These are phyloP conservation scores for Leishmania braziliensis DNA, from an alignment of 208 protist genomes.

Conservation along the genomic window DNA sequence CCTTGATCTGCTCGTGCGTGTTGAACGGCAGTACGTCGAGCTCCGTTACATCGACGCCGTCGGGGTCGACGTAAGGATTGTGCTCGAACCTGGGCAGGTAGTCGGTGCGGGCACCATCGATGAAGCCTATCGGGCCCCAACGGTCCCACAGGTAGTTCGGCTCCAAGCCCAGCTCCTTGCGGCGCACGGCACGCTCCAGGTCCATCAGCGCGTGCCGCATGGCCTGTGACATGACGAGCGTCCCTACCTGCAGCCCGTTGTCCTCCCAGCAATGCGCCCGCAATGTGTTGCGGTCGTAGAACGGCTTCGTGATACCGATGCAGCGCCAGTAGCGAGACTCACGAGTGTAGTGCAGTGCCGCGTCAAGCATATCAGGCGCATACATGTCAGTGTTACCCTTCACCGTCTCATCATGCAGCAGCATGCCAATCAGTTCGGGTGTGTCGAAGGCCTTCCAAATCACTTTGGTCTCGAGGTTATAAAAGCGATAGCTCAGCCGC, in stretches of 20 bases:
- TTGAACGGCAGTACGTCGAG: constrained; percentile 87
- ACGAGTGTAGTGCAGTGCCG: constrained; percentile 79
- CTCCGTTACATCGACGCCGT: constrained; percentile 91
- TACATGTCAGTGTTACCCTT: constrained; percentile 78
- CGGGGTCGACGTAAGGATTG: constrained; percentile 89
- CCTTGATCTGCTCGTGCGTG: constrained; percentile 87
- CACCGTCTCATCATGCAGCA: constrained; percentile 88
- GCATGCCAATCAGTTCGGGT: constrained; percentile 80
- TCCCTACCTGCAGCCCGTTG: constrained; percentile 81
- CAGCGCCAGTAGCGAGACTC: constrained; percentile 91
- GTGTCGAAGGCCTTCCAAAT: constrained; percentile 91
- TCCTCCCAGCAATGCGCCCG: constrained; percentile 91
- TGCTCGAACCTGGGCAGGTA: constrained; percentile 88
- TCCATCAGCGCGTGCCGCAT: constrained; percentile 92
- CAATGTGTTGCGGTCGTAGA: constrained; percentile 82
- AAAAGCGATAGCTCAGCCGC: constrained; percentile 71
- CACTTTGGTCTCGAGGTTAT: constrained; percentile 86
- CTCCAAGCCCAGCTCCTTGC: constrained; percentile 82
- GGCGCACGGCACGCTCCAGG: constrained; percentile 82
- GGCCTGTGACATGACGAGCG: constrained; percentile 80
- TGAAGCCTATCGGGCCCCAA: constrained; percentile 91
- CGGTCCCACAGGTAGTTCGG: constrained; percentile 91
- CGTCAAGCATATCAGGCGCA: constrained; percentile 65
- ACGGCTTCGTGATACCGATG: constrained; percentile 91
- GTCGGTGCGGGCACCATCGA: constrained; percentile 80